Conservation (phyloP, 345 rosid species). For the Pseudoturritis turrita region DNA sequence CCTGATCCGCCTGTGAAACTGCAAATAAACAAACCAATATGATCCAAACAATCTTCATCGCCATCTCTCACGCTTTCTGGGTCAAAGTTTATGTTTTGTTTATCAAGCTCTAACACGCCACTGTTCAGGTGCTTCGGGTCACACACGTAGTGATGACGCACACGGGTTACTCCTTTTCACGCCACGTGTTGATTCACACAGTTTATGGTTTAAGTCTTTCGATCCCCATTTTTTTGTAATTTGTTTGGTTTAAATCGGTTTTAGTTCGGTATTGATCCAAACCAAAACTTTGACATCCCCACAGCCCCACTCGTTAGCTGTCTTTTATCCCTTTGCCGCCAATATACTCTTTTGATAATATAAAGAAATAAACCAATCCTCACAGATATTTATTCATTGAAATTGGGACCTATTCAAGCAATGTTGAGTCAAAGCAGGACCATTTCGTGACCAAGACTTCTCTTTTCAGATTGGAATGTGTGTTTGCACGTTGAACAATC, state of each 20-base stretch:
- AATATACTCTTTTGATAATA: constrained; percentile 15
- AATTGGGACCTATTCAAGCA: neutral
- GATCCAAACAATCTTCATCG: constrained; percentile 20
- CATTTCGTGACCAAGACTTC: constrained; percentile 12
- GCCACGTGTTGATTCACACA: constrained; percentile 11
- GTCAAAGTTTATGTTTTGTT: neutral
- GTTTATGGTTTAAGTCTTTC: neutral
- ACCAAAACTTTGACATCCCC: no score
- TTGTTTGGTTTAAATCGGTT: constrained; percentile 12
- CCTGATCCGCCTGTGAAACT: constrained; percentile 40
- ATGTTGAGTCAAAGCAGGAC: constrained; percentile 24
- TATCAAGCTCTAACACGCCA: neutral
- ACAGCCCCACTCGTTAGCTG: no score
- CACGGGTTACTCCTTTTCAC: neutral
- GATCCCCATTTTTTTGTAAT: neutral
- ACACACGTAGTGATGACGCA: neutral
- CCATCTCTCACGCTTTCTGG: constrained; percentile 23
- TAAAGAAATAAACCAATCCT: neutral
- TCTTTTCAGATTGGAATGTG: constrained; percentile 12
- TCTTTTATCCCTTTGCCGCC: constrained; percentile 6
- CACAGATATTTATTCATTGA: neutral
- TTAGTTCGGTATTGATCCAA: no score
- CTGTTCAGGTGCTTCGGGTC: neutral
- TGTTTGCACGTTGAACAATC: constrained; percentile 29
- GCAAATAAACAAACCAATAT: constrained; percentile 13